phyloP scores from a whole-genome alignment of 257 asterid genomes.

The Nemophila menziesii region DNA sequence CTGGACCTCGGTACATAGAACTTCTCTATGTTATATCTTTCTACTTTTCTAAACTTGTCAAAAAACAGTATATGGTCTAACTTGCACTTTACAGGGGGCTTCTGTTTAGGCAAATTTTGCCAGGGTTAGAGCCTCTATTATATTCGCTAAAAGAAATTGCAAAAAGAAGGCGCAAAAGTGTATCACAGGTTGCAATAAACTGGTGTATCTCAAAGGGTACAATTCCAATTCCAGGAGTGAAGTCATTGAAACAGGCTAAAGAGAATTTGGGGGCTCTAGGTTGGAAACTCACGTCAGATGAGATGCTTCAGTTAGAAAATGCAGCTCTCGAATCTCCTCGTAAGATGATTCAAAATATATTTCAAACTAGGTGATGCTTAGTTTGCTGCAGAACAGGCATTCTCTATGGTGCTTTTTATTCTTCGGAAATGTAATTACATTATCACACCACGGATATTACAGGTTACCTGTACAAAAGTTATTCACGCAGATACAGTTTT shows the following conservation, averaged over 20 bases:
- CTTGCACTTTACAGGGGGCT: conserved; percentile 35
- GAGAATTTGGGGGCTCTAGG: conserved; percentile 91
- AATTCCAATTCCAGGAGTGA: conserved; percentile 80
- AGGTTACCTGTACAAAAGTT: no score
- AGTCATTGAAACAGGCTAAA: conserved; percentile 64
- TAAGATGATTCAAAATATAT: conserved; percentile 78
- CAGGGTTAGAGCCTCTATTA: conserved; percentile 73
- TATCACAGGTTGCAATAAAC: conserved; percentile 83
- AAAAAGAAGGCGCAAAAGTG: conserved; percentile 45
- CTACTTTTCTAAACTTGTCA: conserved; percentile 1
- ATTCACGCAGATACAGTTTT: no score
- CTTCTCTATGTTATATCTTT: conserved; percentile 2
- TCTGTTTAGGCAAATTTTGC: conserved; percentile 70
- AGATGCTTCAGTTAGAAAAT: conserved; percentile 49
- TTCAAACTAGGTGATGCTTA: conserved; percentile 49
- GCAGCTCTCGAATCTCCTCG: conserved; percentile 62
- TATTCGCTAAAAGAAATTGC: conserved; percentile 50
- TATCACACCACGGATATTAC: no score
- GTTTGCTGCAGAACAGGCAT: neutral
- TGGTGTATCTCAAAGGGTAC: conserved; percentile 92
- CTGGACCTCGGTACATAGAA: conserved; percentile 65
- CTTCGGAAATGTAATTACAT: no score
- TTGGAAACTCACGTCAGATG: conserved; percentile 70
- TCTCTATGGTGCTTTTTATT: neutral
- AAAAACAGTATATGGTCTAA: neutral